These are phyloP conservation scores for Yarrowia hollandica DNA, from an alignment of 805 yeast species.

Conservation along the genomic window DNA sequence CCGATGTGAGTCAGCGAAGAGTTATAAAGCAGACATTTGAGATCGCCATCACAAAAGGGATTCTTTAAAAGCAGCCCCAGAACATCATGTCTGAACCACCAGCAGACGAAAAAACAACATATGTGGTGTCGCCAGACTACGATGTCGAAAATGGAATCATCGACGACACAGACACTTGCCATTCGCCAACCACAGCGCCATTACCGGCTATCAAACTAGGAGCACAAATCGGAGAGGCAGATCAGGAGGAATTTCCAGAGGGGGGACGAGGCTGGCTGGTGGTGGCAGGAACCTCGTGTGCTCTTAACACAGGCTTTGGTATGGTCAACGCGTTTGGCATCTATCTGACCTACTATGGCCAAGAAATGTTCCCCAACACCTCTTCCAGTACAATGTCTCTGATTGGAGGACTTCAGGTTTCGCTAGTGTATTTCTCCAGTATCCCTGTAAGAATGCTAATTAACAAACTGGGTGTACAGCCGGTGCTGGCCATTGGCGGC, in stretches of 20 bases:
- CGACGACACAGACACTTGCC: slow-evolving; percentile 8
- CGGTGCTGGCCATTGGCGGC: slow-evolving; percentile 47
- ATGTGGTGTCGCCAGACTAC: neutral
- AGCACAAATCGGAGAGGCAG: slow-evolving; percentile 35
- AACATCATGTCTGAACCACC: neutral
- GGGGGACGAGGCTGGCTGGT: slow-evolving; percentile 57
- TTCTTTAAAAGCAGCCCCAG: too few species aligned
- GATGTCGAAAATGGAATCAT: slow-evolving; percentile 1
- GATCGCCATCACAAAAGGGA: too few species aligned
- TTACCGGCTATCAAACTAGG: neutral
- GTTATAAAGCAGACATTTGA: too few species aligned
- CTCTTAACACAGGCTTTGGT: slow-evolving; percentile 56
- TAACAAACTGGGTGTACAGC: slow-evolving; percentile 48
- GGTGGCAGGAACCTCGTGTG: slow-evolving; percentile 49
- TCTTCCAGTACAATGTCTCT: slow-evolving; percentile 51
- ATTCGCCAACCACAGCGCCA: neutral
- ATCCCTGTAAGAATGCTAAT: slow-evolving; percentile 45
- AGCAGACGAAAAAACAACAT: slow-evolving; percentile 1
- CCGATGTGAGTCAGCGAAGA: too few species aligned
- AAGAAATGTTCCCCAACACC: slow-evolving; percentile 46
- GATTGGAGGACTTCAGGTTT: slow-evolving; percentile 56
- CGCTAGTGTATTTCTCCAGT: slow-evolving; percentile 45
- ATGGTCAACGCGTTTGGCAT: slow-evolving; percentile 60
- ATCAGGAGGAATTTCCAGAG: slow-evolving; percentile 45
- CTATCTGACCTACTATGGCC: slow-evolving; percentile 53